A percentile compares a stretch with the other conserved stretches of the same genome.
Conservation (phyloP, 164 flowering plant species). For the Vitis rotundifolia region DNA sequence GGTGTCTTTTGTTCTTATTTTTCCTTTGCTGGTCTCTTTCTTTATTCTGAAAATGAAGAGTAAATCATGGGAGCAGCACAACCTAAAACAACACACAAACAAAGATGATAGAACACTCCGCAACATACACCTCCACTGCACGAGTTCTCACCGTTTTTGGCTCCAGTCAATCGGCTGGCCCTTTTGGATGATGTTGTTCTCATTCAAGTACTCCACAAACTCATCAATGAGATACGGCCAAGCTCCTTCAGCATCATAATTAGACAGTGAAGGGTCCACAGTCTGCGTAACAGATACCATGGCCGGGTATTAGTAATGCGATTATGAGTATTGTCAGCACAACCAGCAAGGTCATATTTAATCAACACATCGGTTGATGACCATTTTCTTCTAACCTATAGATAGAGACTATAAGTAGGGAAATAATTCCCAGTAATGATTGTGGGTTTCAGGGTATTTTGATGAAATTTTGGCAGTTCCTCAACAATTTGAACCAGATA, state of each 20-base stretch:
- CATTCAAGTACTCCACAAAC: conserved; percentile 85
- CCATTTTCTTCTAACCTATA: too few relatives aligned
- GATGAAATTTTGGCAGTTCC: too few relatives aligned
- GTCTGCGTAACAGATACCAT: conserved; percentile 38
- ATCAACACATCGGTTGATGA: background rate
- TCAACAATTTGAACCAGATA: too few relatives aligned
- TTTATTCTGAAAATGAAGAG: too few relatives aligned
- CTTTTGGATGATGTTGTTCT: conserved; percentile 58
- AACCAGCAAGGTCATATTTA: background rate
- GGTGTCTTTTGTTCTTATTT: too few relatives aligned
- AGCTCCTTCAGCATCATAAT: conserved; percentile 96
- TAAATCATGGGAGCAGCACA: too few relatives aligned
- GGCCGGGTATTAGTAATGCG: background rate
- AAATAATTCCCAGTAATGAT: too few relatives aligned
- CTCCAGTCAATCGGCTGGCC: conserved; percentile 29
- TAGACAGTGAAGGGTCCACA: conserved; percentile 67
- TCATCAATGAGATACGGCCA: conserved; percentile 99
- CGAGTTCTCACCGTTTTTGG: conserved; percentile 14
- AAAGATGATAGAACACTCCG: conserved; percentile 1
- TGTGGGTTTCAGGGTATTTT: too few relatives aligned
- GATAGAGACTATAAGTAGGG: too few relatives aligned
- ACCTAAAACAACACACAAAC: background rate
- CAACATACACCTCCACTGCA: background rate
- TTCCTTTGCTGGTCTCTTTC: too few relatives aligned
- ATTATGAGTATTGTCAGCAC: background rate